phyloP scores from a whole-genome alignment of 2,329 filamentous ascomycete species.

The Aphanoascus verrucosus region DNA sequence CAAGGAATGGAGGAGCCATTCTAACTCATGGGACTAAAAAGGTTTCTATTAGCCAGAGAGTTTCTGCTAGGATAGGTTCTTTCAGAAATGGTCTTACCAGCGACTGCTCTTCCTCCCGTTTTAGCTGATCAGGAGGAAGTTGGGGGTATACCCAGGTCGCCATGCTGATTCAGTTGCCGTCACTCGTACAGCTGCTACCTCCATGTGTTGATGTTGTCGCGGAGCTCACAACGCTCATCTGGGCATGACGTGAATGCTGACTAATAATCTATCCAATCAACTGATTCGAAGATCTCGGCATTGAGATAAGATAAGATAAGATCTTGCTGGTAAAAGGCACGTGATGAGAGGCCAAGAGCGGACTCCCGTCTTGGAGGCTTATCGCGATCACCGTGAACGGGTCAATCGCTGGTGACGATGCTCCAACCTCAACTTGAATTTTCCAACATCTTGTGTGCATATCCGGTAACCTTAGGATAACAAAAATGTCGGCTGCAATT shows the following conservation, averaged over 20 bases:
- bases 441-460: neutral
- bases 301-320: constrained; percentile 4
- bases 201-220: too few relatives aligned
- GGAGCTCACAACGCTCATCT: too few relatives aligned
- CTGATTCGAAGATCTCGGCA: neutral
- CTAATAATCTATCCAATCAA: too few relatives aligned
- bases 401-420: neutral
- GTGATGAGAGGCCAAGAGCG: constrained; percentile 5
- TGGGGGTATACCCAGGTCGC: constrained; percentile 53
- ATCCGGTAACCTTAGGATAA: neutral
- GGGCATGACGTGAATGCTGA: neutral
- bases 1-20: constrained; percentile 53
- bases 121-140: constrained; percentile 42
- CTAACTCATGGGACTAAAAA: constrained; percentile 46
- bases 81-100: constrained; percentile 30
- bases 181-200: too few relatives aligned
- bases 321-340: neutral
- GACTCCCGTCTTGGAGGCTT: constrained; percentile 2
- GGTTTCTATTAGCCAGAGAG: neutral
- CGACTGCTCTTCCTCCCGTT: constrained; percentile 43
- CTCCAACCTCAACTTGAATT: neutral
- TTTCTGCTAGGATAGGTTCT: neutral
- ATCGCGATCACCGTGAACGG: neutral
- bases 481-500: neutral
- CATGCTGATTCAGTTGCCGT: constrained; percentile 32